These are phyloP conservation scores for Colletotrichum cordylinicola DNA, from an alignment of 2,329 filamentous ascomycete genomes.

Conservation along the genomic window DNA sequence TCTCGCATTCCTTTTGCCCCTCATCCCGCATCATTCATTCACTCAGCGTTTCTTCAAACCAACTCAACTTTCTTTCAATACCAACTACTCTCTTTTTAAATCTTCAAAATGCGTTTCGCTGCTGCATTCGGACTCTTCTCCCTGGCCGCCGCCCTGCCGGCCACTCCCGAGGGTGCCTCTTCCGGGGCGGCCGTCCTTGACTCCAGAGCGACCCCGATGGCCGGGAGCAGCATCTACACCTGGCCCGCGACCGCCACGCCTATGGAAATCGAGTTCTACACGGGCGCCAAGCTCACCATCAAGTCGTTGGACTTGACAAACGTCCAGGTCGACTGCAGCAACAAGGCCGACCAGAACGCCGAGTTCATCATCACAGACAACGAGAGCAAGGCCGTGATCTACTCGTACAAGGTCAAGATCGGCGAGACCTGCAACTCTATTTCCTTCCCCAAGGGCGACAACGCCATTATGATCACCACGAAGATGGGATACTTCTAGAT, in stretches of 20 bases:
- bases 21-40: not conserved
- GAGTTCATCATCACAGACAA: not conserved
- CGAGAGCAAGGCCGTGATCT: not conserved
- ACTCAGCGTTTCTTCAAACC: not conserved
- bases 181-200: not conserved
- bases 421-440: not conserved
- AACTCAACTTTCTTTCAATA: not conserved
- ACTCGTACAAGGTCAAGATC: not conserved
- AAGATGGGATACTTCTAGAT: not conserved
- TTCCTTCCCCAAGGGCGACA: not conserved
- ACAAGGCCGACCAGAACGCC: not conserved
- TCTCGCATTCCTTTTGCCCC: accelerated
- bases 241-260: not conserved
- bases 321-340: not conserved
- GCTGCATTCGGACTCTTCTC: not conserved
- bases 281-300: not conserved
- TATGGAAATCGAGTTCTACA: not conserved
- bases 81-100: not conserved
- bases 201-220: not conserved
- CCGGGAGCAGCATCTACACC: not conserved
- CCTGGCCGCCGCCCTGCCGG: not conserved
- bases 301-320: not conserved
- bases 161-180: not conserved
- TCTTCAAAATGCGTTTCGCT: not conserved
- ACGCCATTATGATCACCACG: not conserved